Evolutionary conservation across 257 asterid genomes (phyloP), one percentile per base, ranked within the genome.

Genomic region (Plectranthus barbatus): DNA sequence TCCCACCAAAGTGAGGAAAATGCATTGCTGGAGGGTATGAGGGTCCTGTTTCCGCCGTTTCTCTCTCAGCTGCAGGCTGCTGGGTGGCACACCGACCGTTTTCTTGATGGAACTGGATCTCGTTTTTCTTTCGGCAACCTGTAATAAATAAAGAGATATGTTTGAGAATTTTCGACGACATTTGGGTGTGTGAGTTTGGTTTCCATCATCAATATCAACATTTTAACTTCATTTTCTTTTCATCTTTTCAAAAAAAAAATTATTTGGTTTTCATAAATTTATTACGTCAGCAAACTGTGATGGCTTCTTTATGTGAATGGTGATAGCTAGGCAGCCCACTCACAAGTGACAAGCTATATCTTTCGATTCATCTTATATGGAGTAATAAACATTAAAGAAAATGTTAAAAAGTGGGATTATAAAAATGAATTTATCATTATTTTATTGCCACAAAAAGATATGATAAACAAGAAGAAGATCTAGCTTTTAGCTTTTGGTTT

Each of bases 61-160:
- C 73, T 90, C 11, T 75, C 84, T 0, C 86, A 79, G 80, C 80
- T 93, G 74, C 87, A 76, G 62, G 82, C 83, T 8, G 87, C 81
- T 84, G 99, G 97, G 15, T 87, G 99, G 99, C 97, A 90, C 53
- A 93, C 96, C 1, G 97, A 93, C 58, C 95, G 86, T 10, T 93
- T 93, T 78, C 92, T 93, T 60, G 96, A 90, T 69, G 99, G 96
- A 39, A 87, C 91, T 4, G 92, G 97, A 55, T 71, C 79, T 56
- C 95, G 95, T 24, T 87, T 84, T 61, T 73, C 85, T 7, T 63
- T 76, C n/a, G n/a, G n/a, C n/a, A n/a, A n/a, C n/a, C n/a, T n/a
- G n/a, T n/a, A n/a, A n/a, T n/a, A n/a, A n/a, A n/a, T n/a, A n/a
- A n/a, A n/a, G n/a, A n/a, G n/a, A n/a, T n/a, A n/a, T n/a, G n/a